A percentile compares a stretch with the other conserved stretches of the same genome.
Evolutionary conservation across 208 protist genomes (phyloP).

Genomic region (Spongospora subterranea): DNA sequence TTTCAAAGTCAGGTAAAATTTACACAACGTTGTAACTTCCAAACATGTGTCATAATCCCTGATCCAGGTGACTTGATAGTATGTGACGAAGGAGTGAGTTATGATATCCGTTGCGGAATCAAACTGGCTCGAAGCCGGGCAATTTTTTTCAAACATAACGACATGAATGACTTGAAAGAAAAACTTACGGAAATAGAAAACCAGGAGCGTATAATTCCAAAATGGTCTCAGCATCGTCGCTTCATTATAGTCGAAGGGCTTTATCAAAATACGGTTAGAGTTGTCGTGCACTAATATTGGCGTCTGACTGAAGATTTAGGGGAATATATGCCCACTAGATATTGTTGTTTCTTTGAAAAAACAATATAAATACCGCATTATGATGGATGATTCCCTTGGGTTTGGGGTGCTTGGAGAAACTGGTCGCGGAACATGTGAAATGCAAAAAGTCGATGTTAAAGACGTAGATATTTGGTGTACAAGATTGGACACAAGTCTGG

Average conservation of each 20-base stretch:
- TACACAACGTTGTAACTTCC: background rate
- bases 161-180: constrained; percentile 87
- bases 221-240: constrained; percentile 74
- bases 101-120: constrained; percentile 74
- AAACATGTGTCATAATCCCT: background rate
- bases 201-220: constrained; percentile 76
- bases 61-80: constrained; percentile 53
- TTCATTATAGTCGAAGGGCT: constrained; percentile 94
- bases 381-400: constrained; percentile 93
- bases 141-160: constrained; percentile 89
- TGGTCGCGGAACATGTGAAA: constrained; percentile 89
- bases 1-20: constrained; percentile 30
- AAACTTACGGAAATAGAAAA: constrained; percentile 75
- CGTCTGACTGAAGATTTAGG: constrained; percentile 9
- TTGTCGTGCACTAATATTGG: background rate
- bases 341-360: constrained; percentile 88
- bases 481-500: constrained; percentile 83
- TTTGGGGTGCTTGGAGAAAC: constrained; percentile 91
- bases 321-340: constrained; percentile 79
- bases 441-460: constrained; percentile 83
- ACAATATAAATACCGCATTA: constrained; percentile 89
- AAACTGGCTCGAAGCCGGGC: constrained; percentile 84
- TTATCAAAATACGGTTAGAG: constrained; percentile 85
- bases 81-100: constrained; percentile 60
- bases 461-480: constrained; percentile 75